Conservation (phyloP, 2,329 filamentous ascomycete species). For the Cladophialophora bantiana region DNA sequence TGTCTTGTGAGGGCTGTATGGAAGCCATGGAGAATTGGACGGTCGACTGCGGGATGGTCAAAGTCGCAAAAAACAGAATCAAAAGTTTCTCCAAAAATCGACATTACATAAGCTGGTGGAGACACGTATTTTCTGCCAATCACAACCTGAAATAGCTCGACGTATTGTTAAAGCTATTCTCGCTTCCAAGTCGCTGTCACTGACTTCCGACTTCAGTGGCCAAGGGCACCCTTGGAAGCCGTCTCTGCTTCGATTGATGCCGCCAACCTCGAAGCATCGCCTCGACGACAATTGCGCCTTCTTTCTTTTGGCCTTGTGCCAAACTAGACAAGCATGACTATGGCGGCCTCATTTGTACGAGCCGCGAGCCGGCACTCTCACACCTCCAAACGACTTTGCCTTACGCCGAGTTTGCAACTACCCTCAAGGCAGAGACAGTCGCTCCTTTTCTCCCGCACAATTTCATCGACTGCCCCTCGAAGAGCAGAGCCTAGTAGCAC, state of each 20-base stretch:
- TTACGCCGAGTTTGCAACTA: constrained; percentile 57
- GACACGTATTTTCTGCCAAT: neutral
- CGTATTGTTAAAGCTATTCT: constrained; percentile 19
- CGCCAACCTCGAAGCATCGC: constrained; percentile 26
- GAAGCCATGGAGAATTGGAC: constrained; percentile 31
- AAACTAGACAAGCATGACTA: constrained; percentile 51
- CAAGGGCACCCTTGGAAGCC: constrained; percentile 11
- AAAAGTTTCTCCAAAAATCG: constrained; percentile 6
- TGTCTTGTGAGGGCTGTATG: constrained; percentile 30
- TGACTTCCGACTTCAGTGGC: constrained; percentile 8
- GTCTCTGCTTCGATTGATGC: constrained; percentile 30
- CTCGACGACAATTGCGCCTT: constrained; percentile 22
- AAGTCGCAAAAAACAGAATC: neutral
- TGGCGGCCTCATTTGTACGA: constrained; percentile 68
- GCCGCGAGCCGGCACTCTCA: constrained; percentile 57
- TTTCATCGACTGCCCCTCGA: constrained; percentile 63
- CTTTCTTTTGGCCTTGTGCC: constrained; percentile 39
- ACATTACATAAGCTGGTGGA: neutral
- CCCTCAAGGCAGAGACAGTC: constrained; percentile 29
- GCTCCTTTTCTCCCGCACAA: constrained; percentile 53
- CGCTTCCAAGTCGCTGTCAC: constrained; percentile 13
- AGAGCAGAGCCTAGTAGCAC: constrained; percentile 54
- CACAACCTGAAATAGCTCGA: neutral
- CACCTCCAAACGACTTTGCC: constrained; percentile 65
- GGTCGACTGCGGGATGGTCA: constrained; percentile 3